These are phyloP conservation scores for Sistotremastrum suecicum DNA, from an alignment of 768 basidiomycete genomes.

Conservation along the genomic window DNA sequence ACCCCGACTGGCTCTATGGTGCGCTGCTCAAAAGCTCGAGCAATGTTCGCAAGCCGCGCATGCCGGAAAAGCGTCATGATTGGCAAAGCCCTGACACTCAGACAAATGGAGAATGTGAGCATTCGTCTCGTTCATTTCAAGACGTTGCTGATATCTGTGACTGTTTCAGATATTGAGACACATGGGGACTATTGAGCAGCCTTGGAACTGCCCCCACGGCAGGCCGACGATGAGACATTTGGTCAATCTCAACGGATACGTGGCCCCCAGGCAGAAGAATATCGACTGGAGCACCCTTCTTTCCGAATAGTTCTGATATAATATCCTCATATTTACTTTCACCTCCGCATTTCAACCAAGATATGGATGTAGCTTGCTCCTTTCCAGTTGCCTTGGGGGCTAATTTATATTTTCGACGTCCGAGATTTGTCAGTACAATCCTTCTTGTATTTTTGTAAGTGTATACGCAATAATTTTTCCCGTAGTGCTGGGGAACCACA, in stretches of 20 bases:
- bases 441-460: too few relatives aligned
- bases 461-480: too few relatives aligned
- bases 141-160: not conserved
- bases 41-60: conserved; percentile 95
- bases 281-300: too few relatives aligned
- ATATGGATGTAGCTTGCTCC: too few relatives aligned
- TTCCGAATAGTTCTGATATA: too few relatives aligned
- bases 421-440: too few relatives aligned
- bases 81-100: conserved; percentile 62
- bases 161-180: conserved; percentile 48
- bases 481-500: too few relatives aligned
- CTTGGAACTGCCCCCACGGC: conserved; percentile 84
- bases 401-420: too few relatives aligned
- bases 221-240: conserved; percentile 74
- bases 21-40: conserved; percentile 80
- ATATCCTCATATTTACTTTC: too few relatives aligned
- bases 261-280: too few relatives aligned
- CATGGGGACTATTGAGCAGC: conserved; percentile 76
- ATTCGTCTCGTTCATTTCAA: not conserved
- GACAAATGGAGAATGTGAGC: conserved; percentile 66
- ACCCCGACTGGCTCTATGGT: conserved; percentile 70
- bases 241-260: conserved; percentile 20
- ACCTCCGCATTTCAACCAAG: too few relatives aligned
- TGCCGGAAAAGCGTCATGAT: conserved; percentile 97
- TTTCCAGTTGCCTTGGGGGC: too few relatives aligned